These are phyloP conservation scores for Neurospora sp. DNA, from an alignment of 495 filamentous ascomycete genomes.

Conservation along the genomic window DNA sequence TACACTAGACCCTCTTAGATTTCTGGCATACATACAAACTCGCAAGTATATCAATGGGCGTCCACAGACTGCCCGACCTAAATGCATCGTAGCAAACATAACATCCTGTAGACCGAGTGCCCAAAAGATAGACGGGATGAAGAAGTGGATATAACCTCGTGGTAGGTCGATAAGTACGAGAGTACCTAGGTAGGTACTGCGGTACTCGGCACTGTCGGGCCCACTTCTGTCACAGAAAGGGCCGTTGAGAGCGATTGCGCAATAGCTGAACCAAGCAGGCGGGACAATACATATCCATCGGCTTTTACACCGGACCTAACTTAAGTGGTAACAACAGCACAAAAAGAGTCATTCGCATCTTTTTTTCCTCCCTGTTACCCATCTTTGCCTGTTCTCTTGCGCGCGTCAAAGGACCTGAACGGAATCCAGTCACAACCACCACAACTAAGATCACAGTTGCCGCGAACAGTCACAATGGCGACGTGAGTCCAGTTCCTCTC, in stretches of 20 bases:
- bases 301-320: not conserved
- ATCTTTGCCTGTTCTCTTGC: not conserved
- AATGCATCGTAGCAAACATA: not conserved
- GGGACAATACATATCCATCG: not conserved
- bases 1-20: not conserved
- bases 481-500: slow-evolving; percentile 2
- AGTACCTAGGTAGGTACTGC: not conserved
- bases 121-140: not conserved
- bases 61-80: not conserved
- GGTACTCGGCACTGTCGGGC: not conserved
- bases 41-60: not conserved
- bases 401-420: not conserved
- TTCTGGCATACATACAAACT: not conserved
- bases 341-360: not conserved
- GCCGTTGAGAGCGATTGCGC: not conserved
- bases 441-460: not conserved
- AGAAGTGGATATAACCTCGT: not conserved
- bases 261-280: not conserved
- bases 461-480: slow-evolving; percentile 4
- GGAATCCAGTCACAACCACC: not conserved
- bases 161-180: not conserved
- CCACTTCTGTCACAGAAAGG: not conserved
- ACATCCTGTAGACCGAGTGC: not conserved
- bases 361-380: not conserved
- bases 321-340: not conserved